Conservation (phyloP, 2,329 filamentous ascomycete genomes). For the Aspergillus fumigatus region DNA sequence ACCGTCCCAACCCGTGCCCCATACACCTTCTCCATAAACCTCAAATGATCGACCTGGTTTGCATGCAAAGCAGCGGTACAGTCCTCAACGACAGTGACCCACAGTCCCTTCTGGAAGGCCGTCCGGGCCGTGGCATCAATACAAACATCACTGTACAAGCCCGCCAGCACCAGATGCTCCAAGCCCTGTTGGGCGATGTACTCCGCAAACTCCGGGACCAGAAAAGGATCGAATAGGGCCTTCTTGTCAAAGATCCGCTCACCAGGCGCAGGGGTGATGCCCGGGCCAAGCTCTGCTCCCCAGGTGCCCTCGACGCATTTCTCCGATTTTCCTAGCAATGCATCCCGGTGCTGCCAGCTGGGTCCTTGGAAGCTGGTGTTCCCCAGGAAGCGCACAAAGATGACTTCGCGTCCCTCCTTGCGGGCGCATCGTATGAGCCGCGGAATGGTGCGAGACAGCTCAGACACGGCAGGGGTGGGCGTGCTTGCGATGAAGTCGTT, state of each 20-base stretch:
- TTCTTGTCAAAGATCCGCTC: background rate
- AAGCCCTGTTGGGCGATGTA: background rate
- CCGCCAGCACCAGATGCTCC: background rate
- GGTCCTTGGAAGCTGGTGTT: background rate
- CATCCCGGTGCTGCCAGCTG: background rate
- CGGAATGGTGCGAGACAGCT: background rate
- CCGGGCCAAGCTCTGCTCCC: background rate
- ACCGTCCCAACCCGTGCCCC: background rate
- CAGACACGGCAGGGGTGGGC: background rate
- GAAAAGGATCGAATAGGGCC: background rate
- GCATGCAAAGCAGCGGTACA: background rate
- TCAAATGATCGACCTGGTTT: background rate
- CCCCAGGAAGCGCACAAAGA: slow-evolving; percentile 1
- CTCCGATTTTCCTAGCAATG: background rate
- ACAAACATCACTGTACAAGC: background rate
- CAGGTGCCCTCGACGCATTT: background rate
- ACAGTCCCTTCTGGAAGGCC: slow-evolving; percentile 3
- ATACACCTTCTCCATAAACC: background rate
- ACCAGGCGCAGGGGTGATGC: background rate
- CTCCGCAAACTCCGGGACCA: background rate
- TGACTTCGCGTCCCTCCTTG: background rate
- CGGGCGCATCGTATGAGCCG: background rate
- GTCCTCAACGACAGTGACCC: slow-evolving; percentile 1
- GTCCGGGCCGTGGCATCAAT: slow-evolving; percentile 3
- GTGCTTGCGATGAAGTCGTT: background rate